Evolutionary conservation across 2,329 filamentous ascomycete genomes (phyloP).

Genomic region (Colletotrichum cereale): DNA sequence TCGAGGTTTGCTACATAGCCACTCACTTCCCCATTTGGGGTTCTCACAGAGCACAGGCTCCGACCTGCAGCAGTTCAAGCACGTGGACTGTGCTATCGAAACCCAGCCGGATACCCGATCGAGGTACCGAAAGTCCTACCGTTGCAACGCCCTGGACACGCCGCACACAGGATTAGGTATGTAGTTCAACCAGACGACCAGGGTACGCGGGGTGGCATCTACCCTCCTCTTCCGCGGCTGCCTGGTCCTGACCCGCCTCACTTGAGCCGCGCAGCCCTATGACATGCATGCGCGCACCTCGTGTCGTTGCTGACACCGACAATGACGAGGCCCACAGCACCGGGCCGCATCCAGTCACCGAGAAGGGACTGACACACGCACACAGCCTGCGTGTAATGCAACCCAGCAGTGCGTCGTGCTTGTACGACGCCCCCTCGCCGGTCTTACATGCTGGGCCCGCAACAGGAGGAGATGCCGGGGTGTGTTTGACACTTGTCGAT

Average conservation of each 20-base stretch:
- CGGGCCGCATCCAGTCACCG: not conserved
- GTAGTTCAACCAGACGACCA: not conserved
- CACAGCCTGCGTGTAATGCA: not conserved
- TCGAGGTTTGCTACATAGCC: not conserved
- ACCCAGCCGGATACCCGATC: not conserved
- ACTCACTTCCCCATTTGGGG: not conserved
- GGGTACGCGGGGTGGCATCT: not conserved
- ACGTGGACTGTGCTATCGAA: not conserved
- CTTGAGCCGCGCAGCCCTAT: conserved; percentile 35
- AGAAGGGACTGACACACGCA: not conserved
- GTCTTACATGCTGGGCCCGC: not conserved
- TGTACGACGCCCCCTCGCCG: not conserved
- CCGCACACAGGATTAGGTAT: not conserved
- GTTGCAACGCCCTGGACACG: not conserved
- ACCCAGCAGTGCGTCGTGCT: not conserved
- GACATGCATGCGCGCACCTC: conserved; percentile 11
- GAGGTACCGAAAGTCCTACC: not conserved
- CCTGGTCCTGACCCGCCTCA: conserved; percentile 11
- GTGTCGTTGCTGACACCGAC: conserved; percentile 14
- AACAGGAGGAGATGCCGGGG: not conserved
- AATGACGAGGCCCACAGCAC: not conserved
- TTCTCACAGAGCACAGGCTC: not conserved
- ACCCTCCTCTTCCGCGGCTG: not conserved
- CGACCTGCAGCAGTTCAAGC: not conserved
- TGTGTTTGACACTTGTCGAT: not conserved